Conservation (phyloP, 345 rosid species). For the Firmiana major region DNA sequence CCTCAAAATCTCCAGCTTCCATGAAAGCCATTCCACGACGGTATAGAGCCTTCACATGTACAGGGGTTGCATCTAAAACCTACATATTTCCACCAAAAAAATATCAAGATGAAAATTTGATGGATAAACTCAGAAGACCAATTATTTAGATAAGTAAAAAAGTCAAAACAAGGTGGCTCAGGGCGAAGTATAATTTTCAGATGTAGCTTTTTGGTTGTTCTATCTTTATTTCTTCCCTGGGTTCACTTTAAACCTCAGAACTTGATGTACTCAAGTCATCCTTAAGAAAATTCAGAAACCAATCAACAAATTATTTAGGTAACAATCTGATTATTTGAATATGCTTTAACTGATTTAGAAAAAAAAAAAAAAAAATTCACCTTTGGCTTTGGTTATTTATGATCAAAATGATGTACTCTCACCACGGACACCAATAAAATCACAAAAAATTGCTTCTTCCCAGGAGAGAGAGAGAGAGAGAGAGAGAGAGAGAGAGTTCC, state of each 20-base stretch:
- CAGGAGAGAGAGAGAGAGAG: neutral
- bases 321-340: neutral
- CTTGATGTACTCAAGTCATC: neutral
- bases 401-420: neutral
- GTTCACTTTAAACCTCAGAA: neutral
- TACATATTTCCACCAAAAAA: slow-evolving; percentile 24
- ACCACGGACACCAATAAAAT: neutral
- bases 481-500: neutral
- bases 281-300: neutral
- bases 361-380: neutral
- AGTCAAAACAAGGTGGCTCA: neutral
- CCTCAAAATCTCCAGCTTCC: slow-evolving; percentile 80
- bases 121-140: neutral
- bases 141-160: neutral
- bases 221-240: neutral
- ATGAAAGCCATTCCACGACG: slow-evolving; percentile 97
- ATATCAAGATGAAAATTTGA: slow-evolving; percentile 6
- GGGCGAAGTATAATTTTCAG: neutral
- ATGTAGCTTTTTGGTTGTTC: neutral
- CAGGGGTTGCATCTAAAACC: slow-evolving; percentile 90
- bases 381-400: neutral
- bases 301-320: neutral
- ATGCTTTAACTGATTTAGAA: neutral
- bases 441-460: neutral
- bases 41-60: slow-evolving; percentile 72